Base-by-base conservation (phyloP, 139 green algal species). In the Microglena sp. region DNA sequence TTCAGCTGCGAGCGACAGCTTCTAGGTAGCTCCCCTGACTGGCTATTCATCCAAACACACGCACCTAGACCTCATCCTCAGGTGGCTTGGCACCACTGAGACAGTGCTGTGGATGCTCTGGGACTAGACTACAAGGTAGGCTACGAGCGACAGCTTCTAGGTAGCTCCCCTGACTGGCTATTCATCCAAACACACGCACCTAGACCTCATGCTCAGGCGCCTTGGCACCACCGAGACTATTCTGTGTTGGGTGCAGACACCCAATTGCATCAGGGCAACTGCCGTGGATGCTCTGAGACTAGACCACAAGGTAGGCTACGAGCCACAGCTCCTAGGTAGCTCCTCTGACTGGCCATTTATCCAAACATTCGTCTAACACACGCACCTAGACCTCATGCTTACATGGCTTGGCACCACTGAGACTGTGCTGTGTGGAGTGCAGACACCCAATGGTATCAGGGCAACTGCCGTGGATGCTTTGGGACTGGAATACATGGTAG, bases 371-470 rank as follows among this genome's bases (percentile, higher is more conserved):
- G n/a, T 90, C 53, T 84, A 85, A 1, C 31, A 64, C 45, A 91
- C 84, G 0, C 57, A 83, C 40, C 66, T 91, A 32, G 80, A 88
- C 65, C 45, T 81, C 2, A 60, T 90, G 33, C 81, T 90, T 3
- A 62, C 76, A 71, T 4, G 31, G 34, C 34, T 78, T 31, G 53
- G 46, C 34, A 36, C 70, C 27, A 70, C 66, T 43, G n/a, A 36
- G 3, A 53, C 62, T 4, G 44, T 65, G 1, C 60, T 82, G 33
- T 75, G 66, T n/a, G 84, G 82, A 3, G 74, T 90, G 35, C 86
- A 92, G 65, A 92, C 86, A 18, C 86, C 86, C 54, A 92, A 92
- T 57, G 91, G 86, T 75, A 85, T 92, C 58, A 69, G 86, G 0
- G 80, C 75, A 8, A 89, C 86, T 2, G 86, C 83, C 3, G 83